A percentile compares a stretch with the other conserved stretches of the same genome.
phyloP scores from a whole-genome alignment of 2,329 filamentous ascomycete genomes.

The Scedosporium apiospermum region DNA sequence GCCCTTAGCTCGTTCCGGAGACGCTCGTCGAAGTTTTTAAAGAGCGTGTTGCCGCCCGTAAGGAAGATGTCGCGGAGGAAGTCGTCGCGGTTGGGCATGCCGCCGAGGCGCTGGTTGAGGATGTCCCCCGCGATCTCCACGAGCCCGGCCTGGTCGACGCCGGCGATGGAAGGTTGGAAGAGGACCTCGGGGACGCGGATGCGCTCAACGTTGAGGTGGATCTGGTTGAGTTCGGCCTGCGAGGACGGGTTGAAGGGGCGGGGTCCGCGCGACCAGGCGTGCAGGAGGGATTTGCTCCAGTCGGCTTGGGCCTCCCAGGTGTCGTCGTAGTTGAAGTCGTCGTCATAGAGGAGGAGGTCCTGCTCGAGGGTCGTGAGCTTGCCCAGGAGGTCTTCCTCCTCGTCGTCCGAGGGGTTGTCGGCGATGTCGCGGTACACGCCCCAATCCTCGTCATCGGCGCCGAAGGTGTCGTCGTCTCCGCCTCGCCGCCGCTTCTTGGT shows the following conservation, averaged over 20 bases:
- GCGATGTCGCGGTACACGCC: conserved; percentile 91
- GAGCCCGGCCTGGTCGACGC: conserved; percentile 85
- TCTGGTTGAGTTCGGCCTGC: conserved; percentile 71
- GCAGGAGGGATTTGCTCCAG: conserved; percentile 86
- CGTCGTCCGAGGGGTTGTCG: conserved; percentile 70
- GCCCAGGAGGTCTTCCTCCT: conserved; percentile 75
- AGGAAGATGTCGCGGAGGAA: conserved; percentile 84
- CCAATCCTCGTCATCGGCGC: conserved; percentile 96
- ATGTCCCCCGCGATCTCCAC: conserved; percentile 89
- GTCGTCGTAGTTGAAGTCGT: conserved; percentile 82
- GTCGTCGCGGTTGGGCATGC: conserved; percentile 47
- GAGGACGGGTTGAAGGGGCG: conserved; percentile 75
- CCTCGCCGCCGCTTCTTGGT: conserved; percentile 75
- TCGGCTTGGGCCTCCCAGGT: conserved; percentile 87
- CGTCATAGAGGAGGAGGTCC: conserved; percentile 79
- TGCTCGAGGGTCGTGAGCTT: conserved; percentile 69
- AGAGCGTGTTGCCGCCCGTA: conserved; percentile 86
- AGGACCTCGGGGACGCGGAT: conserved; percentile 90
- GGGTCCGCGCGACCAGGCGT: conserved; percentile 82
- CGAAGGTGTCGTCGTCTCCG: conserved; percentile 91
- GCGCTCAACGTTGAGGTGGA: conserved; percentile 94
- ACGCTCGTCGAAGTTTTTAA: conserved; percentile 77
- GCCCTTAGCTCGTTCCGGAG: conserved; percentile 63
- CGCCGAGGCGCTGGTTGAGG: conserved; percentile 67
- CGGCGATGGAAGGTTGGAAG: conserved; percentile 86